Conservation (phyloP, 2,329 filamentous ascomycete genomes). For the Colletotrichum sp. region DNA sequence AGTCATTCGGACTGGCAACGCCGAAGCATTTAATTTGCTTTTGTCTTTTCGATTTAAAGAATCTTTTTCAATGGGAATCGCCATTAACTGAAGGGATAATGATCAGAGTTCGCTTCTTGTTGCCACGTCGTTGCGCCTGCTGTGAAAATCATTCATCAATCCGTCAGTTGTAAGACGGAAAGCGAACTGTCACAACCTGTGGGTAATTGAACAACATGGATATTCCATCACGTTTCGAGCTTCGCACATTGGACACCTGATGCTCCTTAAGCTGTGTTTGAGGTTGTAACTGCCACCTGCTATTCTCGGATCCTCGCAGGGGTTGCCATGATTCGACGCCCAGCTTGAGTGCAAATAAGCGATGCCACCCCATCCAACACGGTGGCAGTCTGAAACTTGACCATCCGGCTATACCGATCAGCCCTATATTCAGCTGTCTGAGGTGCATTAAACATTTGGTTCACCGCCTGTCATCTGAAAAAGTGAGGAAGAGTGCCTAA, state of each 20-base stretch:
- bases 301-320: neutral
- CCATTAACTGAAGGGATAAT: accelerated
- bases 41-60: neutral
- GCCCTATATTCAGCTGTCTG: neutral
- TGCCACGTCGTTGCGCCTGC: neutral
- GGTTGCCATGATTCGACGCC: neutral
- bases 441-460: neutral
- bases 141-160: neutral
- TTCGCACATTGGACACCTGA: neutral
- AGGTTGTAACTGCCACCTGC: neutral
- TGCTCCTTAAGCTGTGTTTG: neutral
- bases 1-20: neutral
- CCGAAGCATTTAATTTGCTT: neutral
- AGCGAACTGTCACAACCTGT: neutral
- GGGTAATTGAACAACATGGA: accelerated
- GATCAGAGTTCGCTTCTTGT: neutral
- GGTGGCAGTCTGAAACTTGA: neutral
- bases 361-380: neutral
- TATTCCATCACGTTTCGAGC: neutral
- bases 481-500: neutral
- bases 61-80: neutral
- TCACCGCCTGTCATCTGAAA: neutral
- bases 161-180: neutral
- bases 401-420: neutral
- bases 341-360: neutral